Percentiles rank a stretch among this genome's conserved stretches.
Conservation (phyloP, 192 early-diverging fungal genomes). For the Jimgerdemannia lactiflua region DNA sequence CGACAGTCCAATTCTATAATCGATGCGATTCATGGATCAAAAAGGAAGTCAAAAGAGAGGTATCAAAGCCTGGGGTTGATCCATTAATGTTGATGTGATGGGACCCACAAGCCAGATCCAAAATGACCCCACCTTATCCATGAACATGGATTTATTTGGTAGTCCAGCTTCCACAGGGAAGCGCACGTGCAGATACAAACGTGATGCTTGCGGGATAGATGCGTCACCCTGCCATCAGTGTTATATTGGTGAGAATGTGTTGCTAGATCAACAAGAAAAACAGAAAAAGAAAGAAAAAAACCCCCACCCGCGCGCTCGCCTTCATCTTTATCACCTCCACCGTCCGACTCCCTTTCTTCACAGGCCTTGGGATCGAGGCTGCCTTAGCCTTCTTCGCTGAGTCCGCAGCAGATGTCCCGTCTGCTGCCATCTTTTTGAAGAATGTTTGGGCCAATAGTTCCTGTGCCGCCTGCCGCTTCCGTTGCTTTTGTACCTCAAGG, state of each 20-base stretch:
- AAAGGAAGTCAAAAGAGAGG: neutral
- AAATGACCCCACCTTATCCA: slow-evolving; percentile 4
- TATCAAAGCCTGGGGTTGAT: no score
- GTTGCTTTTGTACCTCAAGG: neutral
- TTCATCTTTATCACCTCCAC: neutral
- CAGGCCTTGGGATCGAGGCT: neutral
- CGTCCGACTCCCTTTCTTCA: neutral
- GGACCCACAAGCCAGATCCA: neutral
- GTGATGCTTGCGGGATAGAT: neutral
- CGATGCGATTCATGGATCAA: neutral
- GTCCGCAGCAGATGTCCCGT: neutral
- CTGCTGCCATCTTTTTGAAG: neutral
- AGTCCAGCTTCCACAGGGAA: neutral
- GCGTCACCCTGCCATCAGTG: slow-evolving; percentile 1
- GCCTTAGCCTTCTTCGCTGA: neutral
- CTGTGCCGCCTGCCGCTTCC: neutral
- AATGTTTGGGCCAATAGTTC: neutral
- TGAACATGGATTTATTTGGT: neutral
- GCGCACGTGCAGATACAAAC: neutral
- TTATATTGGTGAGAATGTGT: neutral
- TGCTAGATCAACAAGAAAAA: neutral
- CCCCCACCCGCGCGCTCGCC: neutral
- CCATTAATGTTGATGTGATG: no score
- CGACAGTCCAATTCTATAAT: neutral
- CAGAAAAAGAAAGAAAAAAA: neutral